Base-by-base conservation (phyloP, 2,329 filamentous ascomycete genomes). In the Penicillium sp. region DNA sequence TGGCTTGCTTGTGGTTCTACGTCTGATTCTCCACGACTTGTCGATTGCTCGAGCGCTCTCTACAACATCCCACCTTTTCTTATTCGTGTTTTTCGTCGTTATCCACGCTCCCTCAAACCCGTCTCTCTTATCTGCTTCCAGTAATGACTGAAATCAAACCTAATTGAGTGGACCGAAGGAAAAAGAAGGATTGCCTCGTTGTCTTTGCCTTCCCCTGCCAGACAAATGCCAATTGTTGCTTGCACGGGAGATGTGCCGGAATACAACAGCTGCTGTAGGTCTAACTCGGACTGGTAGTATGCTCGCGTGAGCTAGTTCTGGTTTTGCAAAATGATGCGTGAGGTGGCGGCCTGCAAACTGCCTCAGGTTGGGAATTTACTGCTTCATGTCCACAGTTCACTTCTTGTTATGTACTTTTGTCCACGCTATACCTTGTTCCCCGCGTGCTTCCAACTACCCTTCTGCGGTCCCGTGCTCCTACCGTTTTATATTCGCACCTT, bases 401-500 rank as follows among this genome's bases (percentile, higher is more conserved):
- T 76, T 76, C 73, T 74, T 75, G 71, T 75, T 69, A 75, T 76
- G 74, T 77, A 76, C 71, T 76, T 72, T 72, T 72, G 70, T 66
- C 72, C 71, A 75, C 69, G 71, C 68, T 76, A 74, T 74, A 74
- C 72, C 72, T 75, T 68, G 66, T 66, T 69, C 44, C 66, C 66
- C 64, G 60, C 67, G 65, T 66, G 64, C 66, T 69, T 67, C 64
- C 67, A 70, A 63, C 67, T 71, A 60, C 64, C 66, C 69, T 51
- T 61, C 69, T 64, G 68, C 62, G 66, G 65, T 64, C 59, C 65
- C 58, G 58, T 65, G 64, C 59, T 69, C 51, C 62, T 66, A 64
- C 56, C 48, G 63, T 60, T 68, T 62, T 67, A 54, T 66, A 60
- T 65, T 68, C 53, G 65, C 63, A 61, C 62, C 64, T 66, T 63